These are phyloP conservation scores for Stropharia rugosoannulata DNA, from an alignment of 768 basidiomycete species.

Conservation along the genomic window DNA sequence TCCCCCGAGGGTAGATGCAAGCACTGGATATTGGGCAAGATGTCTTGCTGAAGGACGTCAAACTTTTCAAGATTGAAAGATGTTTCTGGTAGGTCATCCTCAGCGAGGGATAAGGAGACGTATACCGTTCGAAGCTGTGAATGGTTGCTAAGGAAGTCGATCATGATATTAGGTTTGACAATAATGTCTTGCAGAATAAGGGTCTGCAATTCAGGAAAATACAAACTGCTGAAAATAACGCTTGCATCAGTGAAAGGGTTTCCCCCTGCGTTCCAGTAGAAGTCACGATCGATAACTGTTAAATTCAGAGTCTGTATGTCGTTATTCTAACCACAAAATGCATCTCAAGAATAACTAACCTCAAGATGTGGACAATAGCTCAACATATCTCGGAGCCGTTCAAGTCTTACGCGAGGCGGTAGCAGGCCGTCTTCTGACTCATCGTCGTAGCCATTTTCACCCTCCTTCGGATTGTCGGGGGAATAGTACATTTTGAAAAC, in stretches of 20 bases:
- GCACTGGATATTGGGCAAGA: conserved; percentile 7
- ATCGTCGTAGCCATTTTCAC: conserved; percentile 6
- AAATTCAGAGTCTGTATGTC: conserved; percentile 11
- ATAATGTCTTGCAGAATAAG: conserved; percentile 12
- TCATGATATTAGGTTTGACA: conserved; percentile 9
- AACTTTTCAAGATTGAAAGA: conserved; percentile 9
- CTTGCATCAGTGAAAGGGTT: conserved; percentile 16
- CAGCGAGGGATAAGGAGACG: conserved; percentile 5
- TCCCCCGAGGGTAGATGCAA: not conserved
- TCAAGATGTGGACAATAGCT: conserved; percentile 13
- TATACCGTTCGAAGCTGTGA: conserved; percentile 7
- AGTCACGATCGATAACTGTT: conserved; percentile 9
- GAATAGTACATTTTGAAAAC: conserved; percentile 14
- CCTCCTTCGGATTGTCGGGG: conserved; percentile 6
- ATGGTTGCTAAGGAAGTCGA: conserved; percentile 12
- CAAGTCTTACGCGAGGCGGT: conserved; percentile 10
- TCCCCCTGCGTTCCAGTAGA: conserved; percentile 7
- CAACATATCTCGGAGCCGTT: conserved; percentile 13
- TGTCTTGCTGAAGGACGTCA: not conserved
- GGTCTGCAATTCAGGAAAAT: conserved; percentile 5
- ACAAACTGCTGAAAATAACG: conserved; percentile 5
- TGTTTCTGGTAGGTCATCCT: conserved; percentile 1
- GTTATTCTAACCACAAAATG: not conserved
- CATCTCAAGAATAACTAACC: conserved; percentile 1
- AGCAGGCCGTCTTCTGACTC: conserved; percentile 5